Evolutionary conservation across 2,329 filamentous ascomycete species (phyloP).

Genomic region (Exutisphaerella laricina): DNA sequence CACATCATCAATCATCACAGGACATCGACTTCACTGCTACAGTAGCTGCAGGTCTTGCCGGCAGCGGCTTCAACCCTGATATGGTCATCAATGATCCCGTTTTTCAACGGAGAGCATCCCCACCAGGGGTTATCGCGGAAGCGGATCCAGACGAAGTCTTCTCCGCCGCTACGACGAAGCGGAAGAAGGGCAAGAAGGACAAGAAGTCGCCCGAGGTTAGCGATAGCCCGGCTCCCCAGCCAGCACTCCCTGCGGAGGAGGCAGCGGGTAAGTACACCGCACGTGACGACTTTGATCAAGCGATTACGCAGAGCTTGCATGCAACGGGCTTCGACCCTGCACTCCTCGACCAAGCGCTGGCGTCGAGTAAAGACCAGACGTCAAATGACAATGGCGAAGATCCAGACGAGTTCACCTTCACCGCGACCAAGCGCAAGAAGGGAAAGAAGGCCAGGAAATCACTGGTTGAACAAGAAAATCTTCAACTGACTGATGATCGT

Average conservation of each 20-base stretch:
- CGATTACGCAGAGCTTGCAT: conserved; percentile 34
- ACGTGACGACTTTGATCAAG: conserved; percentile 31
- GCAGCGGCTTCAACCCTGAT: conserved; percentile 44
- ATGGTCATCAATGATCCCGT: conserved; percentile 41
- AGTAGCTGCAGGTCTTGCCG: conserved; percentile 42
- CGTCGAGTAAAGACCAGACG: conserved; percentile 29
- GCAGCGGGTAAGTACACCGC: conserved; percentile 7
- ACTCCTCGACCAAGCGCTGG: conserved; percentile 34
- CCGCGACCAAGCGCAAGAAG: conserved; percentile 41
- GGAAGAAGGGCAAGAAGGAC: conserved; percentile 34
- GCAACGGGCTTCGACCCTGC: conserved; percentile 31
- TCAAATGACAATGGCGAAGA: conserved; percentile 21
- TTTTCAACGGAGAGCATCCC: conserved; percentile 34
- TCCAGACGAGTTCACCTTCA: conserved; percentile 30
- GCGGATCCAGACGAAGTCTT: conserved; percentile 31
- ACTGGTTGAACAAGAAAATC: not conserved
- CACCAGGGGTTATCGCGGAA: conserved; percentile 28
- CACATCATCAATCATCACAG: conserved; percentile 15
- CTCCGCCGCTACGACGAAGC: conserved; percentile 26
- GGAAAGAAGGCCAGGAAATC: conserved; percentile 43
- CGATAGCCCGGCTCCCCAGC: not conserved
- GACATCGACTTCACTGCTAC: conserved; percentile 46
- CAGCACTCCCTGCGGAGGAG: not conserved
- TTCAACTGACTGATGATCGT: conserved; percentile 21
- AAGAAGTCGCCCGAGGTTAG: conserved; percentile 14